These are phyloP conservation scores for Astrothelium subdiscretum DNA, from an alignment of 495 filamentous ascomycete genomes.

Conservation along the genomic window DNA sequence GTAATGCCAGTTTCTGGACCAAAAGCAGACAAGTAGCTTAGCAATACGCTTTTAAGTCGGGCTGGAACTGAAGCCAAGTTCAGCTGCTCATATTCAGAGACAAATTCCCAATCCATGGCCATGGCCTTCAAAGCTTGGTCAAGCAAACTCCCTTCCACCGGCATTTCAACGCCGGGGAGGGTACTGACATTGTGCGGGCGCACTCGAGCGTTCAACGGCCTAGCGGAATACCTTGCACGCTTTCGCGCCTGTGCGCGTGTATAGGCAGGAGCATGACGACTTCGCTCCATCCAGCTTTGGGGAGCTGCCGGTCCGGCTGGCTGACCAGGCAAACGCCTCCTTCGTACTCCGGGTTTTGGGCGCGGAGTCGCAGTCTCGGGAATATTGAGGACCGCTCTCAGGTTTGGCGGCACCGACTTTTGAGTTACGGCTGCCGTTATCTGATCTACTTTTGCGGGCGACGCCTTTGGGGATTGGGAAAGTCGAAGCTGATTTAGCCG, in stretches of 20 bases:
- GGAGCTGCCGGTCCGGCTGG: conserved; percentile 61
- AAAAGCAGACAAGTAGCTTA: conserved; percentile 52
- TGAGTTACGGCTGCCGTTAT: conserved; percentile 21
- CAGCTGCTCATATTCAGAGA: conserved; percentile 53
- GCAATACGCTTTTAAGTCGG: conserved; percentile 46
- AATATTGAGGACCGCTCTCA: conserved; percentile 52
- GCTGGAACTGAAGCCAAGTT: conserved; percentile 53
- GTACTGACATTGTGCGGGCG: not conserved
- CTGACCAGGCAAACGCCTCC: conserved; percentile 27
- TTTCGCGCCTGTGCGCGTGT: not conserved
- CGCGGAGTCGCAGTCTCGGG: conserved; percentile 57
- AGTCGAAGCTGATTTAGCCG: conserved; percentile 27
- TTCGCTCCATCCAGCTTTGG: conserved; percentile 48
- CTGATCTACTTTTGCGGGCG: conserved; percentile 18
- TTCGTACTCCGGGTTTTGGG: conserved; percentile 43
- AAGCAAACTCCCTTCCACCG: conserved; percentile 36
- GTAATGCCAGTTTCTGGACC: conserved; percentile 35
- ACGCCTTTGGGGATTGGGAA: conserved; percentile 22
- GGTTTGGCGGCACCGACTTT: conserved; percentile 42
- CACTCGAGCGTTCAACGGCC: not conserved
- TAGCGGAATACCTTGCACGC: not conserved
- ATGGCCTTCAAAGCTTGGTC: conserved; percentile 48
- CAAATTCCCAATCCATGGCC: conserved; percentile 57
- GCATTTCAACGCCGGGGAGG: not conserved
- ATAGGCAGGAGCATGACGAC: conserved; percentile 1